Evolutionary conservation across 2,329 filamentous ascomycete species (phyloP).

Genomic region (Aphanocladium album): DNA sequence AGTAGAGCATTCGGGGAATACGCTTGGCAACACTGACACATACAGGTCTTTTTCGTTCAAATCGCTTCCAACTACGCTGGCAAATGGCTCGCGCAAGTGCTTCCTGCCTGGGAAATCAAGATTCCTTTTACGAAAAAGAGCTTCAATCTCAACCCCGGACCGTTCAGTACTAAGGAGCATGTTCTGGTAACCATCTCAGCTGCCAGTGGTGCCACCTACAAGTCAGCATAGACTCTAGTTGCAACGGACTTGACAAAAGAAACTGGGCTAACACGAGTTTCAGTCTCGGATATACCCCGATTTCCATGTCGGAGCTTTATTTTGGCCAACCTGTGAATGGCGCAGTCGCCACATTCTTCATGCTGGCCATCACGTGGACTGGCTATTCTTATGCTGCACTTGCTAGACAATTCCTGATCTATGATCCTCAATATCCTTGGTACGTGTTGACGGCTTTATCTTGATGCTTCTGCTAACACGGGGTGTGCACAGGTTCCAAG

Average conservation of each 20-base stretch:
- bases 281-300: conserved; percentile 41
- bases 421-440: conserved; percentile 46
- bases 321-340: conserved; percentile 49
- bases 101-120: conserved; percentile 42
- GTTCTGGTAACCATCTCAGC: conserved; percentile 52
- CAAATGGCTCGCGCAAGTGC: conserved; percentile 44
- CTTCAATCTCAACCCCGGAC: conserved; percentile 52
- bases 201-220: conserved; percentile 48
- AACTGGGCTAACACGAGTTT: background rate
- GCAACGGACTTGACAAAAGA: background rate
- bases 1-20: background rate
- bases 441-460: background rate
- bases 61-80: conserved; percentile 53
- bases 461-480: background rate
- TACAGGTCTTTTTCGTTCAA: conserved; percentile 49
- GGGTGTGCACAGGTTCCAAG: background rate
- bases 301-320: conserved; percentile 52
- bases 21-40: background rate
- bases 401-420: conserved; percentile 51
- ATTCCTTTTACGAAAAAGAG: conserved; percentile 42
- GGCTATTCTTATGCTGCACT: conserved; percentile 56
- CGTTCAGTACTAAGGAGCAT: conserved; percentile 54
- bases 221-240: conserved; percentile 19
- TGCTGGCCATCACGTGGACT: conserved; percentile 52
- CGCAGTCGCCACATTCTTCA: conserved; percentile 53